A percentile compares a stretch with the other conserved stretches of the same genome.
phyloP scores from a whole-genome alignment of 768 basidiomycete species.

The Auricularia auricula-judae region DNA sequence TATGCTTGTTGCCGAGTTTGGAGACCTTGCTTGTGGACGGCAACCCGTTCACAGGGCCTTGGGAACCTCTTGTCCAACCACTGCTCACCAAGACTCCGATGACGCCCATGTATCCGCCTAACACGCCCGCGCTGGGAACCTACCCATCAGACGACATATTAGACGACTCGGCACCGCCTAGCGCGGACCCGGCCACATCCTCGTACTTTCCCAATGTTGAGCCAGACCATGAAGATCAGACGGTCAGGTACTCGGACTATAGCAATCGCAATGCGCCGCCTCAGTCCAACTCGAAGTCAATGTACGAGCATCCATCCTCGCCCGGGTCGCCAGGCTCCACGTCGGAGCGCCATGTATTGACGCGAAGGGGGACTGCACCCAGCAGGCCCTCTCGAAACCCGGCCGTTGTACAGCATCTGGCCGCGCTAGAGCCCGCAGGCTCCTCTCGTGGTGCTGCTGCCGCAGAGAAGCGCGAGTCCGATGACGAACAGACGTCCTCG shows the following conservation, averaged over 20 bases:
- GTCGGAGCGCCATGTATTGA: neutral
- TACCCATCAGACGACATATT: neutral
- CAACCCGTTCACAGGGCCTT: constrained; percentile 91
- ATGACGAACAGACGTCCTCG: neutral
- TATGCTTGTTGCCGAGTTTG: constrained; percentile 74
- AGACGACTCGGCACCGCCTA: neutral
- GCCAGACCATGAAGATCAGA: neutral
- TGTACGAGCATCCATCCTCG: neutral
- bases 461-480: neutral
- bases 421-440: neutral
- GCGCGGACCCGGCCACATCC: neutral
- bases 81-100: constrained; percentile 54
- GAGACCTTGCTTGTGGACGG: constrained; percentile 88
- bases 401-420: neutral
- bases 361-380: neutral
- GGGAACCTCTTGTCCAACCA: constrained; percentile 82
- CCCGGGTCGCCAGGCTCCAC: neutral
- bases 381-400: neutral
- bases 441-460: neutral
- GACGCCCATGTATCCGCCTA: constrained; percentile 54
- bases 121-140: constrained; percentile 35
- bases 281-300: neutral
- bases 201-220: neutral
- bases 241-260: neutral
- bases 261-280: neutral